Percentiles rank a stretch among this genome's conserved stretches.
Conservation (phyloP, 2,329 filamentous ascomycete species). For the Xylariomycetidae sp. region DNA sequence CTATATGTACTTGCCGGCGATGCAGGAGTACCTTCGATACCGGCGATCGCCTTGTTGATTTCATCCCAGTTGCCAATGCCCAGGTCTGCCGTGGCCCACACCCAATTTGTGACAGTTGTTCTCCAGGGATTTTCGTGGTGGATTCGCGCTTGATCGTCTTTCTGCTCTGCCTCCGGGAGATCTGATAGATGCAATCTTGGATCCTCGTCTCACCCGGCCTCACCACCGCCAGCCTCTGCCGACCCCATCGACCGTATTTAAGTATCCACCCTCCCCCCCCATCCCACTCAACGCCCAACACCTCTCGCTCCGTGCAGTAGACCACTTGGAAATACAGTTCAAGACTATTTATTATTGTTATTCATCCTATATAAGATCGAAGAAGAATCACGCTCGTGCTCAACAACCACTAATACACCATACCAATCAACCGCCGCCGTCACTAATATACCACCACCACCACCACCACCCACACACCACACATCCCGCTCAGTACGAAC, state of each 20-base stretch:
- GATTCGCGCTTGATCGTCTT: constrained; percentile 47
- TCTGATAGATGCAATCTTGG: constrained; percentile 42
- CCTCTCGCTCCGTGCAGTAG: constrained; percentile 2
- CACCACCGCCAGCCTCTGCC: no score
- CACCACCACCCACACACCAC: no score
- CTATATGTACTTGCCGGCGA: constrained; percentile 32
- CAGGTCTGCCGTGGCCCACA: constrained; percentile 43
- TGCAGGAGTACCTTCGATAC: constrained; percentile 30
- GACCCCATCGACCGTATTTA: constrained; percentile 41
- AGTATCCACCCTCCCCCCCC: constrained; percentile 34
- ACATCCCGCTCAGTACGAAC: no score
- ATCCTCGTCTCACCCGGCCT: constrained; percentile 30
- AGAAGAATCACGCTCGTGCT: no score
- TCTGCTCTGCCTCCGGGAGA: constrained; percentile 40
- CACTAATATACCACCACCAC: no score
- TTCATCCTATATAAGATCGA: no score
- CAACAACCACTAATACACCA: background rate
- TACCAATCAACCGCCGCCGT: no score
- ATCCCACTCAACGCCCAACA: constrained; percentile 17
- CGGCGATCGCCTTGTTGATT: constrained; percentile 28
- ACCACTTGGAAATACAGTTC: background rate
- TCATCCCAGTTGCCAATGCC: no score
- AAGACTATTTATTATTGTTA: no score
- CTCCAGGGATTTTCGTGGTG: constrained; percentile 42
- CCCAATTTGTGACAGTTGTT: constrained; percentile 50